A percentile compares a stretch with the other conserved stretches of the same genome.
These are phyloP conservation scores for Colletotrichum sp. DNA, from an alignment of 2,329 filamentous ascomycete species.

Conservation along the genomic window DNA sequence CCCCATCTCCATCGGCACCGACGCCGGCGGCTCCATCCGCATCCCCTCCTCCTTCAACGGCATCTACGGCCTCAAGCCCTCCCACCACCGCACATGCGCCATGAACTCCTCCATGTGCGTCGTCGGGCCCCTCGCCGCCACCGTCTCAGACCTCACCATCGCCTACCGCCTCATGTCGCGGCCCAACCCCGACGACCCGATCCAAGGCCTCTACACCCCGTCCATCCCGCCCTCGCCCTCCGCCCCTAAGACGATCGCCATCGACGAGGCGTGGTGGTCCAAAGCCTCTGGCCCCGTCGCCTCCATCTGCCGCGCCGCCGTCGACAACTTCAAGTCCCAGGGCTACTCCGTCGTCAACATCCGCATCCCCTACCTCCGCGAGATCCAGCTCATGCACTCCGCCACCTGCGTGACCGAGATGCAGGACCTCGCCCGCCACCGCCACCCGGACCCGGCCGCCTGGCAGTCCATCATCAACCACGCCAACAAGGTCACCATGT, in stretches of 20 bases:
- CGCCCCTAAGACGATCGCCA: slow-evolving; percentile 69
- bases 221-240: slow-evolving; percentile 49
- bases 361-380: slow-evolving; percentile 66
- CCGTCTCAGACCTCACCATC: slow-evolving; percentile 77
- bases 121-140: slow-evolving; percentile 77
- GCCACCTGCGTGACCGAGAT: slow-evolving; percentile 79
- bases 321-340: slow-evolving; percentile 61
- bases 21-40: slow-evolving; percentile 76
- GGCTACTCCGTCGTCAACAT: slow-evolving; percentile 63
- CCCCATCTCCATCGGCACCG: slow-evolving; percentile 76
- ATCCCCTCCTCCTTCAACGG: slow-evolving; percentile 80
- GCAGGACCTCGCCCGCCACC: slow-evolving; percentile 44
- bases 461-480: slow-evolving; percentile 64
- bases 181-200: slow-evolving; percentile 63
- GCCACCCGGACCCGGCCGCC: slow-evolving; percentile 46
- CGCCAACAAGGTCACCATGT: slow-evolving; percentile 73
- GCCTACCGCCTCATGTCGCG: slow-evolving; percentile 83
- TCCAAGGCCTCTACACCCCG: slow-evolving; percentile 68
- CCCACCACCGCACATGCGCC: slow-evolving; percentile 70
- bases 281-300: slow-evolving; percentile 66
- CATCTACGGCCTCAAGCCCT: slow-evolving; percentile 81
- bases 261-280: slow-evolving; percentile 61
- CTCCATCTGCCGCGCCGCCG: slow-evolving; percentile 62
- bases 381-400: slow-evolving; percentile 79
- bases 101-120: slow-evolving; percentile 64